These are phyloP conservation scores for Diplocarpon rosae DNA, from an alignment of 2,329 filamentous ascomycete species.

Conservation along the genomic window DNA sequence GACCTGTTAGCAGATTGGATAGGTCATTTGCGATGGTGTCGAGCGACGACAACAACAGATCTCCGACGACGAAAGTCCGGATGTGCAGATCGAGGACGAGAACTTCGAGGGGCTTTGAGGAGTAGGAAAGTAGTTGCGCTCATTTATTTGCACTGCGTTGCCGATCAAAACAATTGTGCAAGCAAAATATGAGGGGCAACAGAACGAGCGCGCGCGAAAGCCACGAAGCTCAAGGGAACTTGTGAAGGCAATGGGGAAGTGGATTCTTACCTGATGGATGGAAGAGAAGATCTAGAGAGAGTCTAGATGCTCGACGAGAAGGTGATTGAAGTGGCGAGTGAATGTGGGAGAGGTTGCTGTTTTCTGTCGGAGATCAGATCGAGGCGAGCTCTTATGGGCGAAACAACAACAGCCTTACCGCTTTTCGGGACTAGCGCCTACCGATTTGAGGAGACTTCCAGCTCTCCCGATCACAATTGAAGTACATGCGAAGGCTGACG, in stretches of 20 bases:
- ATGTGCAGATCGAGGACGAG: no score
- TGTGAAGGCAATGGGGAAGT: neutral
- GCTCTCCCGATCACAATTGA: no score
- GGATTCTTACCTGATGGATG: conserved; percentile 4
- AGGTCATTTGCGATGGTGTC: no score
- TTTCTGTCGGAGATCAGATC: neutral
- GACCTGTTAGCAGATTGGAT: no score
- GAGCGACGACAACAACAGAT: no score
- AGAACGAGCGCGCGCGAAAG: neutral
- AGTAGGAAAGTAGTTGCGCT: no score
- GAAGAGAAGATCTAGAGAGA: conserved; percentile 7
- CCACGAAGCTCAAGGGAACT: neutral
- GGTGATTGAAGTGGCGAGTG: neutral
- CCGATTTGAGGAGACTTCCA: neutral
- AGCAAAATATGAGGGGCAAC: no score
- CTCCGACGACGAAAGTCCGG: no score
- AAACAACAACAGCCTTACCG: neutral
- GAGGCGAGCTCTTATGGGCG: neutral
- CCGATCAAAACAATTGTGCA: no score
- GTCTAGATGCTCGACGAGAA: conserved; percentile 7
- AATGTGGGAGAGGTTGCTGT: neutral
- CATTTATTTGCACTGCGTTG: no score
- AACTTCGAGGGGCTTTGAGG: no score
- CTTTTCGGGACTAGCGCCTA: neutral
- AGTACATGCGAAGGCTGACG: no score